Evolutionary conservation across 495 filamentous ascomycete genomes (phyloP).

Genomic region (Annulohypoxylon moriforme): DNA sequence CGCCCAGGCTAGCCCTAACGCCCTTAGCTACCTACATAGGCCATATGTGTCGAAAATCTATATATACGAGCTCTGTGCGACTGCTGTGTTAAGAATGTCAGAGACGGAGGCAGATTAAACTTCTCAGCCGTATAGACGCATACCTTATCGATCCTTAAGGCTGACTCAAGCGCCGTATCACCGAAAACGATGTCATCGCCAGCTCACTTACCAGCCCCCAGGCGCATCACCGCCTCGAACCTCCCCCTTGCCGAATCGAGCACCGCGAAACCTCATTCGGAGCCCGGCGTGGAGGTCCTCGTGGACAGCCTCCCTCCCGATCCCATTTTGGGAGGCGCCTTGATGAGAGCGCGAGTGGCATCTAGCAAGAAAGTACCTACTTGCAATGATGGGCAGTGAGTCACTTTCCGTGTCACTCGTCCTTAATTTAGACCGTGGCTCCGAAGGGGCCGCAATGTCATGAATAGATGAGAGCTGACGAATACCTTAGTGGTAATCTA

Average conservation of each 20-base stretch:
- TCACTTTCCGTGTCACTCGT: conserved; percentile 10
- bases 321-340: conserved; percentile 35
- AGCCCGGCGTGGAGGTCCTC: conserved; percentile 39
- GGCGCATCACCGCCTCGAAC: conserved; percentile 43
- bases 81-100: neutral
- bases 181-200: conserved; percentile 32
- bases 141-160: neutral
- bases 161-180: neutral
- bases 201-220: conserved; percentile 27
- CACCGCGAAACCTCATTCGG: conserved; percentile 25
- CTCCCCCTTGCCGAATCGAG: conserved; percentile 24
- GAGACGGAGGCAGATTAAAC: neutral
- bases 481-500: conserved; percentile 21
- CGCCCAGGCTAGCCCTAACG: conserved; percentile 5
- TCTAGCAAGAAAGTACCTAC: conserved; percentile 41
- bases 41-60: conserved; percentile 1
- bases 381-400: conserved; percentile 46
- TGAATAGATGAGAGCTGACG: conserved; percentile 23
- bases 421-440: neutral
- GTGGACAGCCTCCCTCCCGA: conserved; percentile 39
- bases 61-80: conserved; percentile 29
- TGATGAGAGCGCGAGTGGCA: conserved; percentile 41
- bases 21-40: neutral
- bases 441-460: neutral
- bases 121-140: neutral